Evolutionary conservation across 208 protist species (phyloP), one percentile per base, ranked within the genome.

Genomic region (Wallacemonas collosoma): DNA sequence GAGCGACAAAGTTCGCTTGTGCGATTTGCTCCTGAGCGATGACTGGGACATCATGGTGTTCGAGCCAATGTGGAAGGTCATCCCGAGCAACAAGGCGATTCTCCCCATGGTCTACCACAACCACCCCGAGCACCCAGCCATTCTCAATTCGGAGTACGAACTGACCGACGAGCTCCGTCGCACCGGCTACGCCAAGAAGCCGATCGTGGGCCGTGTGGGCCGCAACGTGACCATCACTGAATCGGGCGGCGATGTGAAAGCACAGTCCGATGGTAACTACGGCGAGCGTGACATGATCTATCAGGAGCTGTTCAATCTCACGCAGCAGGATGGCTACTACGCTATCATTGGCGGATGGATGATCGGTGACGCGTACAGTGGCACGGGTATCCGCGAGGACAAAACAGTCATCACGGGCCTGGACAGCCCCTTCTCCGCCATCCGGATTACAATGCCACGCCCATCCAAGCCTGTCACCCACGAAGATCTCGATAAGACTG

Each of bases 1-100:
- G 36, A 35, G 54, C 26, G 88, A 93, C 68, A 91, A 93, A 76
- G 90, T 95, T 15, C 88, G 90, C 14, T 78, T 97, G 56, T 94
- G 88, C 63, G 93, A 97, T 68, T 71, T 97, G 69, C 69, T 97
- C 14, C 86, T 97, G 7, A 78, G 85, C 44, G 72, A 78, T 17
- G 82, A 95, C 72, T 87, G 80, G 73, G 82, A 89, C 47, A 72
- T 95, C 44, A 55, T 81, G n/a, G 87, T 89, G 36, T 95, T 95
- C 67, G 93, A 97, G 81, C 93, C 93, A 4, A 91, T 97, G 83
- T 97, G 93, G 93, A 97, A 97, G 75, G 55, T 95, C 61, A 93
- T 97, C 48, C 90, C 93, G 11, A 95, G 88, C 83, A 97, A 97
- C 80, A 97, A 97, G 82, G 90, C 90, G 1, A 95, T 95, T 70